Conservation (phyloP, 441 rosid species). For the Rhodomyrtus psidioides region DNA sequence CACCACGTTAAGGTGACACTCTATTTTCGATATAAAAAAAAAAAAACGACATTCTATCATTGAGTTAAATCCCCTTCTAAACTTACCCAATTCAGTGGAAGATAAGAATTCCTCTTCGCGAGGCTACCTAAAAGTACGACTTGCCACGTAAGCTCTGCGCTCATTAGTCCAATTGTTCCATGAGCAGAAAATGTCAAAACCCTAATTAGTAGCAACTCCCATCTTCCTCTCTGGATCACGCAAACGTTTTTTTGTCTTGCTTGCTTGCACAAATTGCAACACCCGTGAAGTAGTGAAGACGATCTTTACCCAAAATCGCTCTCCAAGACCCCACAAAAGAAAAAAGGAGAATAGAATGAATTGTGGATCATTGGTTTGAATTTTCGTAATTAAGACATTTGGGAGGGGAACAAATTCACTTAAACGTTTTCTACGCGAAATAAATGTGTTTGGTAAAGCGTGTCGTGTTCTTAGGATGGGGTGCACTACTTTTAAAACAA, state of each 20-base stretch:
- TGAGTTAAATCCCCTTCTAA: too few relatives aligned
- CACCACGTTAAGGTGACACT: too few relatives aligned
- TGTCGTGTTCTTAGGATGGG: not conserved
- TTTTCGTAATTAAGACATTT: not conserved
- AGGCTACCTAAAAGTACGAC: too few relatives aligned
- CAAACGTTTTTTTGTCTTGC: not conserved
- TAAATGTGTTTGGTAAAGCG: not conserved
- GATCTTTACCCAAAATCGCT: not conserved
- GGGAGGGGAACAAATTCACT: not conserved
- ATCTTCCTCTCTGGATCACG: not conserved
- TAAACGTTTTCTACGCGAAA: not conserved
- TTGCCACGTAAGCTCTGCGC: not conserved
- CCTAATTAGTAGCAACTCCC: not conserved
- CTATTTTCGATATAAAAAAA: too few relatives aligned
- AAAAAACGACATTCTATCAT: too few relatives aligned
- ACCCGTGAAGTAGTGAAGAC: not conserved
- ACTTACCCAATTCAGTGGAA: too few relatives aligned
- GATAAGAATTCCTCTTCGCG: too few relatives aligned
- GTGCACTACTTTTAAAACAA: not conserved
- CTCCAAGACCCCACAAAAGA: too few relatives aligned
- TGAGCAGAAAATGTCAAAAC: not conserved
- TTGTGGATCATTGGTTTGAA: not conserved
- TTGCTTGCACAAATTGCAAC: not conserved
- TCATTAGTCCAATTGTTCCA: not conserved
- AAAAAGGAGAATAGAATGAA: not conserved